Percentiles rank a stretch among this genome's conserved stretches.
Conservation (phyloP, 2,329 filamentous ascomycete species). For the Periconia sp. region DNA sequence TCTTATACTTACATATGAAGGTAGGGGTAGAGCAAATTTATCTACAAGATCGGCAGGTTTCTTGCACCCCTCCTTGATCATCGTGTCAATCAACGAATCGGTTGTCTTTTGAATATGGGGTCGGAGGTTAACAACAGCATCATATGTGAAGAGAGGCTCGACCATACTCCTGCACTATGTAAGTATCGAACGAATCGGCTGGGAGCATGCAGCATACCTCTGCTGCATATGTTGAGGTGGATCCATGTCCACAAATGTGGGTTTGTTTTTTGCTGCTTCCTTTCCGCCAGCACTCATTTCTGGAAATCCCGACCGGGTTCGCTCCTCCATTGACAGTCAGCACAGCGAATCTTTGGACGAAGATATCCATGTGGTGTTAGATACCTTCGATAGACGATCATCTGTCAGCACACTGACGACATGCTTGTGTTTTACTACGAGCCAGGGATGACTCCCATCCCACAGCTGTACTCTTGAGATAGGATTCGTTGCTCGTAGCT, state of each 20-base stretch:
- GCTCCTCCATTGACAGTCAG: too few species aligned
- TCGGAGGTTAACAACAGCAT: slow-evolving; percentile 48
- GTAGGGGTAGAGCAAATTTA: slow-evolving; percentile 56
- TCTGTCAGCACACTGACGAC: slow-evolving; percentile 54
- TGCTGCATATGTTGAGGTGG: slow-evolving; percentile 56
- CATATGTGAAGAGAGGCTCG: slow-evolving; percentile 50
- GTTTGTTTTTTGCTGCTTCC: slow-evolving; percentile 55
- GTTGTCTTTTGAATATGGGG: slow-evolving; percentile 57
- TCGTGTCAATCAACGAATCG: slow-evolving; percentile 49
- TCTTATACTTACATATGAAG: slow-evolving; percentile 51
- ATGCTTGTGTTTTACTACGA: slow-evolving; percentile 57
- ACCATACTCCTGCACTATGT: slow-evolving; percentile 52
- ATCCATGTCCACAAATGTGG: slow-evolving; percentile 61
- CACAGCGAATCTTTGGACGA: too few species aligned
- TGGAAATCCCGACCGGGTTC: slow-evolving; percentile 52
- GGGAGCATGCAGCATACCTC: slow-evolving; percentile 44
- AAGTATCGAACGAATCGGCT: not conserved
- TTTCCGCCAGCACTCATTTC: slow-evolving; percentile 57
- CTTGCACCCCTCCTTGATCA: slow-evolving; percentile 47
- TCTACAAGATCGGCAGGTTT: slow-evolving; percentile 55
- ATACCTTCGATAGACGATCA: slow-evolving; percentile 55
- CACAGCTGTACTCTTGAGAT: slow-evolving; percentile 55
- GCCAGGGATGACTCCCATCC: slow-evolving; percentile 56
- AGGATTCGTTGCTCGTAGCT: slow-evolving; percentile 51
- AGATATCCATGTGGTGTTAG: too few species aligned